Evolutionary conservation across 2,329 filamentous ascomycete genomes (phyloP).

Genomic region (Sordariomycetes sp.): DNA sequence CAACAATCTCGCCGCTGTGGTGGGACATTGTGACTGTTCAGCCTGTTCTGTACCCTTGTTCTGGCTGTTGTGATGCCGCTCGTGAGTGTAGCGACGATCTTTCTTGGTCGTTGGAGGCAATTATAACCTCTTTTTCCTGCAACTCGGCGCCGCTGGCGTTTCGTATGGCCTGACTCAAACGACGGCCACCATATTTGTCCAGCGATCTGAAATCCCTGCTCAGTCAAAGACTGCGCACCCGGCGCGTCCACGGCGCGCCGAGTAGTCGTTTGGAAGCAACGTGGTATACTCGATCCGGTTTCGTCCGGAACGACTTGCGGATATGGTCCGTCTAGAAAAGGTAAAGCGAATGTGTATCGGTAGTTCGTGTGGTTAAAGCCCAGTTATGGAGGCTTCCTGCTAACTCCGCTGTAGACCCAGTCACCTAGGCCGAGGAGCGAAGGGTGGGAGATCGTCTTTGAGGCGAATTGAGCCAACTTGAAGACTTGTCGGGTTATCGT

Average conservation of each 20-base stretch:
- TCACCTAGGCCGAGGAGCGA: slow-evolving; percentile 87
- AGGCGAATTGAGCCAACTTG: slow-evolving; percentile 90
- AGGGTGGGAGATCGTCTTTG: slow-evolving; percentile 60
- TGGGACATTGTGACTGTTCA: slow-evolving; percentile 45
- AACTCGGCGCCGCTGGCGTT: too few species aligned
- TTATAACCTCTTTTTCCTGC: too few species aligned
- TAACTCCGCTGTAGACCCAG: slow-evolving; percentile 94
- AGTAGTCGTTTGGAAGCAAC: slow-evolving; percentile 12
- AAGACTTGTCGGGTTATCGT: slow-evolving; percentile 42
- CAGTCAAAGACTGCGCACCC: slow-evolving; percentile 13
- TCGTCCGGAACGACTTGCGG: slow-evolving; percentile 14
- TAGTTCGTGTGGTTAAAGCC: slow-evolving; percentile 9
- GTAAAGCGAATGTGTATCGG: not conserved
- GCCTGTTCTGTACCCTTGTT: too few species aligned
- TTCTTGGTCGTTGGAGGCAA: too few species aligned
- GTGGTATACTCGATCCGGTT: slow-evolving; percentile 5
- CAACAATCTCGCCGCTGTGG: slow-evolving; percentile 44
- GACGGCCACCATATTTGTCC: not conserved
- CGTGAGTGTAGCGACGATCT: too few species aligned
- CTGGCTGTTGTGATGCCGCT: too few species aligned
- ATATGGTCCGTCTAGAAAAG: slow-evolving; percentile 7
- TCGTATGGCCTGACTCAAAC: not conserved
- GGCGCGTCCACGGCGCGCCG: slow-evolving; percentile 27
- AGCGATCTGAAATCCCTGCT: not conserved
- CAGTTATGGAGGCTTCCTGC: slow-evolving; percentile 97